phyloP scores from a whole-genome alignment of 441 rosid genomes.

The Jatropha multifida region DNA sequence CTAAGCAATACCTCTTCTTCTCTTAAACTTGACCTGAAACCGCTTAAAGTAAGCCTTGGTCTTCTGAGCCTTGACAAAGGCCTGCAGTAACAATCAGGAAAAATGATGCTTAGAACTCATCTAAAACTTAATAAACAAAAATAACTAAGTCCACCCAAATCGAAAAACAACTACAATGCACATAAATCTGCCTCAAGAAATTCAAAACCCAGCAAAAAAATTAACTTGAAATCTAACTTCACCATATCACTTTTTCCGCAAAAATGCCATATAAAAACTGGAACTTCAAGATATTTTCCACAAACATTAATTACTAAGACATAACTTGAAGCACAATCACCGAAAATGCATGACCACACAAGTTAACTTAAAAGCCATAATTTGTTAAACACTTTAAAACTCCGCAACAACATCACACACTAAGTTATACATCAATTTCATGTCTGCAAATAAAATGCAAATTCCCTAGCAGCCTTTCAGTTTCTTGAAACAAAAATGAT shows the following conservation, averaged over 20 bases:
- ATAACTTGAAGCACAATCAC: no score
- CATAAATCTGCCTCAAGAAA: no score
- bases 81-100: conserved; percentile 35
- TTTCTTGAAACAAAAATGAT: background rate
- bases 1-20: conserved; percentile 71
- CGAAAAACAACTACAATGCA: background rate
- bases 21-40: conserved; percentile 86
- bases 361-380: no score
- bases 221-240: no score
- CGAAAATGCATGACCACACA: no score
- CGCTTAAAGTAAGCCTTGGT: conserved; percentile 78
- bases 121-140: background rate
- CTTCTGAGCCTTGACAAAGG: conserved; percentile 69
- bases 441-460: background rate
- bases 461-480: background rate
- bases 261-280: no score
- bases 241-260: no score
- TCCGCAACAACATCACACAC: background rate
- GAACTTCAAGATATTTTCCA: no score
- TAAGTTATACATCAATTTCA: background rate
- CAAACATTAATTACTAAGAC: no score
- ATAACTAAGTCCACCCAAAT: background rate
- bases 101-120: background rate
- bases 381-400: no score
- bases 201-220: no score